Base-by-base conservation (phyloP, 371 early-diverging fungal genomes). In the Catenaria anguillulae region DNA sequence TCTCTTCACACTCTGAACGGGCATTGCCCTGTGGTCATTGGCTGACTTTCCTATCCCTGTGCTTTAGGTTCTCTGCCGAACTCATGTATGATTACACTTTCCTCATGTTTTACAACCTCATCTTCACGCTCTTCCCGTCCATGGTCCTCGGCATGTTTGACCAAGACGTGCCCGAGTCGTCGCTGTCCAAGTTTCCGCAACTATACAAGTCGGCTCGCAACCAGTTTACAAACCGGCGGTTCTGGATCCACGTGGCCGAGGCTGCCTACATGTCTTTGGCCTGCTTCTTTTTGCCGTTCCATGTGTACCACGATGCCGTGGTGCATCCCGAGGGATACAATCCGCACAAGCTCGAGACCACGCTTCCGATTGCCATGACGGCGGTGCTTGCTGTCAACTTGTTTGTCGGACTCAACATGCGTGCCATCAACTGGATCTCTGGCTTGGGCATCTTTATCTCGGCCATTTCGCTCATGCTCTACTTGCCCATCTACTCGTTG, bases 221-320 rank as follows among this genome's bases (percentile, higher is more conserved):
- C 60, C 84, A 90, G 65, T 95, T 86, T 72, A 89, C 82, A 42
- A 72, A 78, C 36, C 78, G 81, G 76, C 83, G 86, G 61, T 93
- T 92, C 69, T 89, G 84, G 81, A 63, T 87, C 42, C 88, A 85
- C 52, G 76, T 90, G 10, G 52, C 85, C 33, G 92, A 94, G 66
- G 88, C 85, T 0, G 70, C 92, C 36, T 94, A 84, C 71, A 94
- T 95, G 72, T 91, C 92, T 2, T 62, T 84, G 2, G 81, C 92
- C 21, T 82, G 84, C 56, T 89, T 87, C 73, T 90, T 82, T 60
- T 74, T 88, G 37, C 83, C 85, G 4, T 74, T 75, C 55, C 71
- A 64, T 52, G 69, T 67, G 63, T 80, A 56, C 59, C 76, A 60
- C 60, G 73, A 59, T 71, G 80, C 64, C 68, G 82, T 63, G 33